Base-by-base conservation (phyloP, 2,329 filamentous ascomycete species). In the Cladophialophora psammophila region DNA sequence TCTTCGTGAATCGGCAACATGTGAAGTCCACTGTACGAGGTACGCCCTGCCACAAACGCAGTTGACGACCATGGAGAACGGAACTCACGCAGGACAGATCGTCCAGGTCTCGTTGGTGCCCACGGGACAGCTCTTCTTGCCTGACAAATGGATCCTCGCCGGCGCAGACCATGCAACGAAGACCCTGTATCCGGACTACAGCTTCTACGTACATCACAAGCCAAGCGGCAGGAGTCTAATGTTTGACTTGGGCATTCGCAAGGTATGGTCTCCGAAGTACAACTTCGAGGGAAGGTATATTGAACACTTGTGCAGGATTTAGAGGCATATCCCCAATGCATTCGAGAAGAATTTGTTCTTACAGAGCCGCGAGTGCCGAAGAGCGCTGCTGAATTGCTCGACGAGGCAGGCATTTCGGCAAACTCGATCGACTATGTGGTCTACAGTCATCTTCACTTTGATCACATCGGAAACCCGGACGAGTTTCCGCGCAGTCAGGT, bases 381-480 rank as follows among this genome's bases (percentile, higher is more conserved):
- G n/a, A 56, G 68, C 36, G 68, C 70, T 15, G 50, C 56, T 7
- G 60, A 69, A 5, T 63, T 72, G 12, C 63, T 73, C 32, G 32
- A 65, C 20, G 64, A 73, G 40, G 54, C 57, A 31, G 54, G 63
- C 9, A 50, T 67, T 7, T 13, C 34, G n/a, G 34, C 35, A n/a
- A 42, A n/a, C 32, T 63, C 55, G 32, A 63, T 72, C 15, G 52
- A 67, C 36, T 55, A 59, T 5, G 60, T 72, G 18, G 66, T 72
- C 38, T 71, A 60, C 56, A 69, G 61, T 65, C 76, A 77, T 58
- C 71, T 73, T 15, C 68, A 70, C 42, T 70, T 69, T 38, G 68
- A 87, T 71, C 85, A 87, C 64, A 82, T 80, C 8, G 86, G 85
- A 0, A 81, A 86, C 63, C 78, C 81, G 0, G 79, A 79, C 0